Percentiles rank a stretch among this genome's conserved stretches.
phyloP scores from a whole-genome alignment of 2,329 filamentous ascomycete genomes.

The Cladobotryum mycophilum region DNA sequence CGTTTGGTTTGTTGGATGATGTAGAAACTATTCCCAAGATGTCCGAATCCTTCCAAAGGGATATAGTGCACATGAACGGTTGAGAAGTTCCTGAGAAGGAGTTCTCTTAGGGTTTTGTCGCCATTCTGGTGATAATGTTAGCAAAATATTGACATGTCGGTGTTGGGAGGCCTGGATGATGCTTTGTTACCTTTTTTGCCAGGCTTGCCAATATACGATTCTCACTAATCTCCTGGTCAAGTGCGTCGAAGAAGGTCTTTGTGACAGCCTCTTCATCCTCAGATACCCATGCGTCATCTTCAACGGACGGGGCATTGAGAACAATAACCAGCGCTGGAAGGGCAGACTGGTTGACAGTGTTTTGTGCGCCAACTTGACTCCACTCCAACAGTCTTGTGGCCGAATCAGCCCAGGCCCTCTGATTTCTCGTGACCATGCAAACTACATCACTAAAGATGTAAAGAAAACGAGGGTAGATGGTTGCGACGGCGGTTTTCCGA shows the following conservation, averaged over 20 bases:
- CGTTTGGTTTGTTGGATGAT: too few species aligned
- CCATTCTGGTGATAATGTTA: too few species aligned
- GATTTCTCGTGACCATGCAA: background rate
- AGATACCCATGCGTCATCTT: background rate
- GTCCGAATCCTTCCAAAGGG: too few species aligned
- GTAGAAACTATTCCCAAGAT: too few species aligned
- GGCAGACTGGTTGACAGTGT: background rate
- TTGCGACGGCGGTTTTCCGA: background rate
- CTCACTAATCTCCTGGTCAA: background rate
- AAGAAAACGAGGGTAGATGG: conserved; percentile 1
- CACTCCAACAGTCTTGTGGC: background rate
- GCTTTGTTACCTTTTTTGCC: too few species aligned
- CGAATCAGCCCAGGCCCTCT: background rate
- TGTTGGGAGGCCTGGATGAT: too few species aligned
- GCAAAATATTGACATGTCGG: too few species aligned
- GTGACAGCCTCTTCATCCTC: background rate
- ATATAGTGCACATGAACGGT: too few species aligned
- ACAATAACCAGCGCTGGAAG: background rate
- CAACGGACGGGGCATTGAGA: too few species aligned
- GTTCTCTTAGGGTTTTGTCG: too few species aligned
- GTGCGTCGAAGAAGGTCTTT: background rate
- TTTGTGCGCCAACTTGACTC: background rate
- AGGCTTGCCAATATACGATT: too few species aligned
- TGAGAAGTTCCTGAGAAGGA: too few species aligned
- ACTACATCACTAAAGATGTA: conserved; percentile 7